These are phyloP conservation scores for Debaryomyces psychrophilus DNA, from an alignment of 1,139 yeast species.

Conservation along the genomic window DNA sequence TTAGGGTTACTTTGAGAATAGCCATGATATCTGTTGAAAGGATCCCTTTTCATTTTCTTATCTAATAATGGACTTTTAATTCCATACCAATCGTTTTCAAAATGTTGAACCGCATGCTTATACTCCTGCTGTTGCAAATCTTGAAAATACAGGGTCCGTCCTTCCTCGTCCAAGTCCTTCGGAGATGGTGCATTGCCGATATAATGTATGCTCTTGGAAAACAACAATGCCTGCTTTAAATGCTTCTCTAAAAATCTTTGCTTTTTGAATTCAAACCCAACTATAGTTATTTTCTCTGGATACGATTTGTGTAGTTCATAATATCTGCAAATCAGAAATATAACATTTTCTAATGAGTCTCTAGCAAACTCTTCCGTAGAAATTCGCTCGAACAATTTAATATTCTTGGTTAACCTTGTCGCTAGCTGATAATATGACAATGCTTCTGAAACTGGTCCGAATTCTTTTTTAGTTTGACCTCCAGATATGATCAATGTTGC, in stretches of 20 bases:
- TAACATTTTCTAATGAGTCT: constrained; percentile 79
- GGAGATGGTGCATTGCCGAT: constrained; percentile 69
- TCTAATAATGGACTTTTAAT: constrained; percentile 38
- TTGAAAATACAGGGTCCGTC: constrained; percentile 35
- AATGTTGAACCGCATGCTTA: constrained; percentile 57
- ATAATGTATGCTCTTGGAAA: constrained; percentile 46
- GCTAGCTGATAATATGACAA: constrained; percentile 54
- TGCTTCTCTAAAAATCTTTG: constrained; percentile 61
- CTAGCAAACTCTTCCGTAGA: constrained; percentile 70
- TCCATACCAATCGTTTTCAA: constrained; percentile 67
- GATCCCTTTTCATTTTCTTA: constrained; percentile 60
- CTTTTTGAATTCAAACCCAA: constrained; percentile 77
- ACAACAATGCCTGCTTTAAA: constrained; percentile 48
- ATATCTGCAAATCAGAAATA: constrained; percentile 64
- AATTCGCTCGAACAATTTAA: constrained; percentile 28
- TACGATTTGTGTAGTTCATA: constrained; percentile 48
- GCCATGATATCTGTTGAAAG: constrained; percentile 52
- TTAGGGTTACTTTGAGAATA: constrained; percentile 38
- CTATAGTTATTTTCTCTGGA: constrained; percentile 58
- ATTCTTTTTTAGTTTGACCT: constrained; percentile 64
- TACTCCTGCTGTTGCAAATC: constrained; percentile 53
- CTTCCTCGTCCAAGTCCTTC: constrained; percentile 23
- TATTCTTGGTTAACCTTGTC: constrained; percentile 14
- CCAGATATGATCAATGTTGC: constrained; percentile 63
- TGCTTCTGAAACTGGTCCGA: constrained; percentile 64